A percentile compares a stretch with the other conserved stretches of the same genome.
phyloP scores from a whole-genome alignment of 2,329 filamentous ascomycete genomes.

The Chrysoporthe deuterocubensis region DNA sequence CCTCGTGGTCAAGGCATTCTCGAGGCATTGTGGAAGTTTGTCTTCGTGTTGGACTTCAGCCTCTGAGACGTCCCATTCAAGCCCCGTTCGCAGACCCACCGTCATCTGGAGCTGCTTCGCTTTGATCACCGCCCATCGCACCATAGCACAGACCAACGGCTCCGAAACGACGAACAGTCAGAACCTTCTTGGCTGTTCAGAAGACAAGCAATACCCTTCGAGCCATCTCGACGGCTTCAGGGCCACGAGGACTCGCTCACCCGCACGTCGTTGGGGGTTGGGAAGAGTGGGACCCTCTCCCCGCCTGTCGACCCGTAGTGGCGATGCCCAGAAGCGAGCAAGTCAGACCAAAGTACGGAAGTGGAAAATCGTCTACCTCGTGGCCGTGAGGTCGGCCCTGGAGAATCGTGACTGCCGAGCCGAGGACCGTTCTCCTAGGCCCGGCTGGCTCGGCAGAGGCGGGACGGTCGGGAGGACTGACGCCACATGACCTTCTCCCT shows the following conservation, averaged over 20 bases:
- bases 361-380: constrained; percentile 15
- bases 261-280: background rate
- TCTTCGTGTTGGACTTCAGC: too few relatives aligned
- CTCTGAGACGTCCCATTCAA: too few relatives aligned
- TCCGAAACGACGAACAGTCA: too few relatives aligned
- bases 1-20: background rate
- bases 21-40: too few relatives aligned
- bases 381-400: background rate
- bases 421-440: background rate
- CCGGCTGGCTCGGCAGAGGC: background rate
- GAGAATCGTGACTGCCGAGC: constrained; percentile 1
- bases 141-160: too few relatives aligned
- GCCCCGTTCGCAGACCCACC: too few relatives aligned
- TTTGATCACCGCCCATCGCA: too few relatives aligned
- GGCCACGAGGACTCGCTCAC: background rate
- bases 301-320: background rate
- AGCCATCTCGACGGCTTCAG: too few relatives aligned
- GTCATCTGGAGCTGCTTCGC: too few relatives aligned
- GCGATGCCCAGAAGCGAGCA: background rate
- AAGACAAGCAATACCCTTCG: too few relatives aligned
- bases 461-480: background rate
- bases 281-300: background rate
- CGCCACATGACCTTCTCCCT: background rate
- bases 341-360: constrained; percentile 9
- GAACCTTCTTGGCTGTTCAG: too few relatives aligned